Conservation (phyloP, 73 alveolate genomes). For the Paramecium sexaurelia region DNA sequence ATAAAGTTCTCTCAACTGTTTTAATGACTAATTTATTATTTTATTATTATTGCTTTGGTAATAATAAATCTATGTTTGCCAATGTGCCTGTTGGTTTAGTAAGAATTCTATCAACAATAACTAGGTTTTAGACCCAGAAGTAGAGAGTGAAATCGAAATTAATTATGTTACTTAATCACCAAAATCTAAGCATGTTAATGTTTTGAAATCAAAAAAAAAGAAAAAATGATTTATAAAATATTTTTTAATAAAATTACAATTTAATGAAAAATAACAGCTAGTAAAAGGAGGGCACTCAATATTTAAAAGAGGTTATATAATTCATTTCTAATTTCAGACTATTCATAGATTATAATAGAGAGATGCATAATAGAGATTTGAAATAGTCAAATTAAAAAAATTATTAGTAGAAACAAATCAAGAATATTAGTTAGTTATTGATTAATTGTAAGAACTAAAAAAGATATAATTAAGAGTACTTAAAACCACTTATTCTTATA, state of each 20-base stretch:
- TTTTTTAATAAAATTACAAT: not conserved
- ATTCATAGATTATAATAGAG: not conserved
- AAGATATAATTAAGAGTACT: constrained; percentile 6
- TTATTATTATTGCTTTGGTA: not conserved
- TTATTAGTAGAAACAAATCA: not conserved
- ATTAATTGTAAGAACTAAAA: not conserved
- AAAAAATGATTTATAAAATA: not conserved
- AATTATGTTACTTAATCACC: not conserved
- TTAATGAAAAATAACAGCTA: constrained; percentile 33
- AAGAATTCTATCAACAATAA: not conserved
- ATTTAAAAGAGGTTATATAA: constrained; percentile 10
- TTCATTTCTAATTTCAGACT: not conserved
- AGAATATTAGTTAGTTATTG: not conserved
- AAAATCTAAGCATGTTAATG: not conserved
- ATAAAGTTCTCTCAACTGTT: not conserved
- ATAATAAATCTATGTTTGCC: not conserved
- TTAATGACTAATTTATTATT: not conserved
- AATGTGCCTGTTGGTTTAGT: not conserved
- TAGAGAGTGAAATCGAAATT: not conserved
- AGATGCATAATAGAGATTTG: not conserved
- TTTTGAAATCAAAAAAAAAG: not conserved
- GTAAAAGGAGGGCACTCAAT: not conserved
- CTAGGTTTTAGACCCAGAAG: constrained; percentile 1
- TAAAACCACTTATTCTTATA: not conserved
- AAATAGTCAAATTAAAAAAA: not conserved